phyloP scores from a whole-genome alignment of 345 rosid genomes.

The Gossypium stocksii region DNA sequence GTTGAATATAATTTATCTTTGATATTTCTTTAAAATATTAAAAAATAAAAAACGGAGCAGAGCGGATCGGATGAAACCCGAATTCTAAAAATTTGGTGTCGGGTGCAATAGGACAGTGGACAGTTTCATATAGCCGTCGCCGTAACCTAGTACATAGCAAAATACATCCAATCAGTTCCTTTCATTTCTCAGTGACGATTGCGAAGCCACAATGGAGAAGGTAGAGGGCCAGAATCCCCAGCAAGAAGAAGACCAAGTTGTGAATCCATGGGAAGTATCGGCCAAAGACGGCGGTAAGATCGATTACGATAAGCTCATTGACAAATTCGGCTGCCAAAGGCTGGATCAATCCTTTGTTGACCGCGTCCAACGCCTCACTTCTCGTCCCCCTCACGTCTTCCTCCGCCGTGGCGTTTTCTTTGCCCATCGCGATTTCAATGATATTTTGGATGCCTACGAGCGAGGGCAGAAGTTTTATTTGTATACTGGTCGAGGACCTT shows the following conservation, averaged over 20 bases:
- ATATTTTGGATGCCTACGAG: conserved; percentile 75
- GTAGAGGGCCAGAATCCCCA: conserved; percentile 17
- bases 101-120: not conserved
- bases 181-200: not conserved
- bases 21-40: too few relatives aligned
- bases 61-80: not conserved
- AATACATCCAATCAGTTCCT: not conserved
- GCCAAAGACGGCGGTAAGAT: conserved; percentile 67
- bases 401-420: conserved; percentile 93
- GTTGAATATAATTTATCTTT: too few relatives aligned
- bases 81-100: not conserved
- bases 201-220: conserved; percentile 29
- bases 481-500: conserved; percentile 93
- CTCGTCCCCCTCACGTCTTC: conserved; percentile 69
- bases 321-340: conserved; percentile 82
- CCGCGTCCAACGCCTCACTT: conserved; percentile 73
- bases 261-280: conserved; percentile 92
- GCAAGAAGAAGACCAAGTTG: conserved; percentile 47
- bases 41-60: not conserved
- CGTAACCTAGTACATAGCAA: not conserved
- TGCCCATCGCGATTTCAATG: conserved; percentile 80
- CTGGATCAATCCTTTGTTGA: conserved; percentile 52
- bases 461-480: conserved; percentile 78
- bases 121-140: not conserved
- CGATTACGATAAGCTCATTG: conserved; percentile 88